Base-by-base conservation (phyloP, 345 rosid species). In the Hypericum androsaemum region DNA sequence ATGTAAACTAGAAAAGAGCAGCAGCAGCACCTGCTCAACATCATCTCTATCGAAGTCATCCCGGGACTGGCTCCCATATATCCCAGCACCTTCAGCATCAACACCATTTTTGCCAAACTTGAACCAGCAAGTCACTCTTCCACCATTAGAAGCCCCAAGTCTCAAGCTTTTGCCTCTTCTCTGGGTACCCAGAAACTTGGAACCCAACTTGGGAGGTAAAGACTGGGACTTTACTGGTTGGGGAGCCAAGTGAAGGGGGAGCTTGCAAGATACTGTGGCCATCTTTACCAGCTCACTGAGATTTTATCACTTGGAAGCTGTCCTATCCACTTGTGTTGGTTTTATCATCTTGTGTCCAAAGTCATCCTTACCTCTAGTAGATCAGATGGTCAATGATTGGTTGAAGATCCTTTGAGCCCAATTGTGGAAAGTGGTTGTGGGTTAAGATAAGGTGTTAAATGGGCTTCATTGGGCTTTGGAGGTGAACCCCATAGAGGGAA, bases 71-170 rank as follows among this genome's bases (percentile, higher is more conserved):
- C 96, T 84, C 6, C 96, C 95, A 70, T 90, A 90, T 63, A 87
- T 84, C 40, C 98, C 98, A 54, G 98, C 96, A 56, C 83, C 82
- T 68, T 87, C 89, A 49, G 98, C 92, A 63, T 89, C 96, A n/a
- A 84, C 89, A 14, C 95, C 97, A 64, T 68, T 80, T 64, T 82
- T 80, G 39, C 96, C 95, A 59, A 89, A 84, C 78, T 64, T 82
- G 74, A 89, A 89, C 88, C 90, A 89, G 74, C 94, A 81, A 60
- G 57, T 69, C 28, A 78, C 51, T 74, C 74, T 86, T 5, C 80
- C 75, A 42, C 90, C 90, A 55, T 84, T 80, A 7, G 85, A 75
- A 47, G 94, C 88, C 60, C 97, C 86, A 47, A 83, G 59, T 43
- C 61, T 62, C 10, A 54, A 32, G 66, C 84, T 67, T 50, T 68